These are phyloP conservation scores for Onygenales sp. DNA, from an alignment of 2,329 filamentous ascomycete genomes.

Conservation along the genomic window DNA sequence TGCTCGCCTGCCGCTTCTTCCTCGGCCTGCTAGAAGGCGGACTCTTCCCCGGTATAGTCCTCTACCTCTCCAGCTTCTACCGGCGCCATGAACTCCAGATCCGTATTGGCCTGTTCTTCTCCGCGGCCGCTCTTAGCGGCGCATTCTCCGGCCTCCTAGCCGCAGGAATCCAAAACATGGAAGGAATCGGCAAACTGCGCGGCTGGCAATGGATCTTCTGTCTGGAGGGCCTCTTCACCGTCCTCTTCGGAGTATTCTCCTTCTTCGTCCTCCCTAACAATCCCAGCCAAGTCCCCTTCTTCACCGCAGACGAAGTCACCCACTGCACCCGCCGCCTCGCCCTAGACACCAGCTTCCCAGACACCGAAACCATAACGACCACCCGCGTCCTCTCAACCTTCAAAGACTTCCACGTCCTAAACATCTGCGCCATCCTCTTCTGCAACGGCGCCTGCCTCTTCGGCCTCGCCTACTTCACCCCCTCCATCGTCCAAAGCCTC, in stretches of 20 bases:
- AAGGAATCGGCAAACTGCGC: constrained; percentile 27
- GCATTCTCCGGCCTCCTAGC: constrained; percentile 40
- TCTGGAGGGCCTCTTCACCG: constrained; percentile 37
- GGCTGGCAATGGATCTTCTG: constrained; percentile 43
- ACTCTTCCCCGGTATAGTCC: constrained; percentile 53
- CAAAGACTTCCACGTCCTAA: constrained; percentile 20
- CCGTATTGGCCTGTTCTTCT: constrained; percentile 4
- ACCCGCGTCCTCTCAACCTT: constrained; percentile 30
- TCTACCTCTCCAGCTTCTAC: constrained; percentile 6
- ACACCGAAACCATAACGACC: constrained; percentile 7
- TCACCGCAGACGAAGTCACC: constrained; percentile 28
- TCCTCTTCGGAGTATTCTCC: constrained; percentile 31
- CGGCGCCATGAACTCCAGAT: constrained; percentile 1
- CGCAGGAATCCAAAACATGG: constrained; percentile 36
- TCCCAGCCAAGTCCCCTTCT: constrained; percentile 32
- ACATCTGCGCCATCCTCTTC: constrained; percentile 9
- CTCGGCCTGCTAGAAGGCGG: constrained; percentile 57
- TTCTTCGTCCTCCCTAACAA: constrained; percentile 37
- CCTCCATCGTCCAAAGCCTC: constrained; percentile 30
- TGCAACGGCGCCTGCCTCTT: constrained; percentile 21
- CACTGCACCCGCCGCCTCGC: constrained; percentile 28
- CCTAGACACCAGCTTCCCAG: constrained; percentile 15
- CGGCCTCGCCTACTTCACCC: constrained; percentile 28
- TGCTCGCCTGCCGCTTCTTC: constrained; percentile 52
- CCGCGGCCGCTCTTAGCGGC: constrained; percentile 14